Conservation (phyloP, 768 basidiomycete genomes). For the Ephemerocybe angulata region DNA sequence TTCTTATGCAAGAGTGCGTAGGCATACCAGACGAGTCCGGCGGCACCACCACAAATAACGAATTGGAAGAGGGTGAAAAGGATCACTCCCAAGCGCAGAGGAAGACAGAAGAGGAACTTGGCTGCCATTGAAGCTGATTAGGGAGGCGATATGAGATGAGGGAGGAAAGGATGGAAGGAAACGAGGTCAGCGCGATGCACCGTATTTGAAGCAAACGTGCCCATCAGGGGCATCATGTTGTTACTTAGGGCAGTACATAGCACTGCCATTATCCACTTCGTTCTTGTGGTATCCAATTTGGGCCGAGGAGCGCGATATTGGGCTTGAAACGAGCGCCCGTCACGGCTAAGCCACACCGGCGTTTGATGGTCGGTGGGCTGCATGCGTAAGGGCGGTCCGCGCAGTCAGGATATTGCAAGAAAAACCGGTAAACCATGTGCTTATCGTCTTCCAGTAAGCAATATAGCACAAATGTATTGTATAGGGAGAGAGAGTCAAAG, state of each 20-base stretch:
- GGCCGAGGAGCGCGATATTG: too few relatives aligned
- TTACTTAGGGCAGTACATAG: too few relatives aligned
- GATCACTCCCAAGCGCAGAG: constrained; percentile 39
- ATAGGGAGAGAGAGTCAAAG: too few relatives aligned
- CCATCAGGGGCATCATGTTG: too few relatives aligned
- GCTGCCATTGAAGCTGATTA: constrained; percentile 27
- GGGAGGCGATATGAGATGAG: constrained; percentile 1
- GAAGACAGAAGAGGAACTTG: constrained; percentile 41
- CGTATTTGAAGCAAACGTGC: neutral
- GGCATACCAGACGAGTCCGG: constrained; percentile 32
- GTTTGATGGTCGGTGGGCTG: too few relatives aligned
- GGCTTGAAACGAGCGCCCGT: neutral
- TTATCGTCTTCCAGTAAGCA: too few relatives aligned
- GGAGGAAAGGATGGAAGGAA: constrained; percentile 6
- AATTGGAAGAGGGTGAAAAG: constrained; percentile 40
- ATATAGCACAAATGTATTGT: neutral
- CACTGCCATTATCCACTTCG: neutral
- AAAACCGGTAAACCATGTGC: too few relatives aligned
- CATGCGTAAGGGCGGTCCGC: too few relatives aligned
- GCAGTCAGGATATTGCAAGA: too few relatives aligned
- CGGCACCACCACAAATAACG: constrained; percentile 27
- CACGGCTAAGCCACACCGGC: too few relatives aligned
- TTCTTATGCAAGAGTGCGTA: too few relatives aligned
- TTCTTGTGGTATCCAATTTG: too few relatives aligned
- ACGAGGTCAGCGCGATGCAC: neutral